Evolutionary conservation across 2,329 filamentous ascomycete genomes (phyloP), one percentile per base, ranked within the genome.

Genomic region (Neofusicoccum cordaticola): DNA sequence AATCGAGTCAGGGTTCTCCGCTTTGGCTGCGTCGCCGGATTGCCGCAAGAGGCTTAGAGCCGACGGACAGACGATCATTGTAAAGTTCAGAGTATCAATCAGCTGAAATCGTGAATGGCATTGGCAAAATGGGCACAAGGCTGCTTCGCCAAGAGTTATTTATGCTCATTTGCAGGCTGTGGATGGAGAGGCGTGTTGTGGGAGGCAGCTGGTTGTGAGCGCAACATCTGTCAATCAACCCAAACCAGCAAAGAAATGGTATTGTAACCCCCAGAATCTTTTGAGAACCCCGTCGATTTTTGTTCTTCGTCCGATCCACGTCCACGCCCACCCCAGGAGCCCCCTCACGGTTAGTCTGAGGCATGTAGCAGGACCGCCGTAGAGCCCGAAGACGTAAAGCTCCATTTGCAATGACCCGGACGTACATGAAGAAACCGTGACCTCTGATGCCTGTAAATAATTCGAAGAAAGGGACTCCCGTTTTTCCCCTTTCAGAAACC

Each of bases 401-500:
- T 62, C 60, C 62, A 64, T 75, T 77, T 74, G 72, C 69, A 72
- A 69, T 71, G 69, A 72, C 73, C 74, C 74, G 75, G 75, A 77
- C 76, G 72, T 77, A 78, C 76, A 77, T 76, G 75, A 76, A 73
- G 77, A 75, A 65, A 65, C 63, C 75, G 75, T 78, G 75, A 77
- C 76, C 75, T 75, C 73, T 77, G 75, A 76, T 77, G 75, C 75
- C 75, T 72, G 42, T 39, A 65, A 73, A 72, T 58, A 60, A 45
- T 53, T 53, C 52, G 72, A 71, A 73, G 73, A 75, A 77, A 76
- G 71, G 73, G 39, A 75, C 72, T 73, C 72, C 72, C 69, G 73
- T 56, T 63, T 63, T 56, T 31, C 41, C 76, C 74, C 72, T 73
- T 74, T 77, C 53, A 72, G 76, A 76, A 75, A 75, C 73, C 75